phyloP scores from a whole-genome alignment of 768 basidiomycete species.

The Podaxis sp. region DNA sequence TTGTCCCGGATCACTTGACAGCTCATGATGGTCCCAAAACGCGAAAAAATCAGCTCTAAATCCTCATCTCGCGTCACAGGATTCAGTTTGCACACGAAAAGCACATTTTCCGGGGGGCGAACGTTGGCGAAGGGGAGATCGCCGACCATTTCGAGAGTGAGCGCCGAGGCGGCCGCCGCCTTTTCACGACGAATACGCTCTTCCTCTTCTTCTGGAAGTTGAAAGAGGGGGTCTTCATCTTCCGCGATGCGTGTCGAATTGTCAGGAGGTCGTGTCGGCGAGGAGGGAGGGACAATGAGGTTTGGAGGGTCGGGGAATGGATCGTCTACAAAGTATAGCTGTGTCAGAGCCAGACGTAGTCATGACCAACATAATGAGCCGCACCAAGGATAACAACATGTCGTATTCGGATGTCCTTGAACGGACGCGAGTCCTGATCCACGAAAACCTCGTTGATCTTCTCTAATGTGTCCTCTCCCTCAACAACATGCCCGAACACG shows the following conservation, averaged over 20 bases:
- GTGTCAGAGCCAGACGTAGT: neutral
- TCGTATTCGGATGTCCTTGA: slow-evolving; percentile 92
- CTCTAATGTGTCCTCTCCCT: slow-evolving; percentile 88
- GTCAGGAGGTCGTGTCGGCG: slow-evolving; percentile 82
- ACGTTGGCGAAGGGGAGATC: slow-evolving; percentile 98
- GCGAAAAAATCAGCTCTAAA: slow-evolving; percentile 93
- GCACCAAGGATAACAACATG: slow-evolving; percentile 94
- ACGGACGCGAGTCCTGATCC: slow-evolving; percentile 85
- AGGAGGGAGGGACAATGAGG: slow-evolving; percentile 67
- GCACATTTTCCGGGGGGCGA: slow-evolving; percentile 94
- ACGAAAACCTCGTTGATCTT: slow-evolving; percentile 91
- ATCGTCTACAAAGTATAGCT: slow-evolving; percentile 63
- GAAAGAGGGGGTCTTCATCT: slow-evolving; percentile 86
- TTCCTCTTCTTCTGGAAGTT: slow-evolving; percentile 82
- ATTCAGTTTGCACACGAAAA: slow-evolving; percentile 99
- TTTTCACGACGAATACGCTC: slow-evolving; percentile 81
- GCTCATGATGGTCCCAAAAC: slow-evolving; percentile 94
- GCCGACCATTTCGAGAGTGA: slow-evolving; percentile 99
- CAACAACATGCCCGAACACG: slow-evolving; percentile 94
- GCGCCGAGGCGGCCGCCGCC: slow-evolving; percentile 88
- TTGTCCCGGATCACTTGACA: slow-evolving; percentile 98
- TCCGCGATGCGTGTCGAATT: slow-evolving; percentile 89
- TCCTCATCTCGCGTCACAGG: slow-evolving; percentile 95
- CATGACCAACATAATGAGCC: slow-evolving; percentile 13
- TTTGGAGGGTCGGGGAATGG: slow-evolving; percentile 89